A percentile compares a stretch with the other conserved stretches of the same genome.
These are phyloP conservation scores for Nicotiana obtusifolia DNA, from an alignment of 257 asterid species.

Conservation along the genomic window DNA sequence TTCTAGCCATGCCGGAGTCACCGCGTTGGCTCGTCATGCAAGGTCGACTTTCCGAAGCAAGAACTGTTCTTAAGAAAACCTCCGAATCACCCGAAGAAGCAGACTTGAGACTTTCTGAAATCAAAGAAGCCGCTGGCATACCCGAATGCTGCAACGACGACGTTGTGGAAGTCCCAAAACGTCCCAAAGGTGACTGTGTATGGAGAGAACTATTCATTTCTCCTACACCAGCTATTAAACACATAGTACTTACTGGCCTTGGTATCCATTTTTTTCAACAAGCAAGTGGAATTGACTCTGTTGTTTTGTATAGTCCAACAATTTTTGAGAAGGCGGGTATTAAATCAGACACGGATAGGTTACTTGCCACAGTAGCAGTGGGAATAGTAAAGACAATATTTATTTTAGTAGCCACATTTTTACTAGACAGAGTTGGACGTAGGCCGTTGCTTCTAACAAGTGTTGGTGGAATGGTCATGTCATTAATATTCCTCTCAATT, in stretches of 20 bases:
- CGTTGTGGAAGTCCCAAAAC: background rate
- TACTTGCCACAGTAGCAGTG: conserved; percentile 51
- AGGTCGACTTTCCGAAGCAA: conserved; percentile 14
- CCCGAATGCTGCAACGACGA: conserved; percentile 7
- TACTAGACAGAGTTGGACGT: conserved; percentile 48
- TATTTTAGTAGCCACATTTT: conserved; percentile 46
- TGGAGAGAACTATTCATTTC: conserved; percentile 23
- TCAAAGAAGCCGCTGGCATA: conserved; percentile 17
- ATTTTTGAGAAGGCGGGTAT: conserved; percentile 30
- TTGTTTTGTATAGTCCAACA: conserved; percentile 21
- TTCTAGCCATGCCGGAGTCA: conserved; percentile 18
- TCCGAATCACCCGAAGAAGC: conserved; percentile 6
- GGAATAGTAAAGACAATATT: conserved; percentile 42
- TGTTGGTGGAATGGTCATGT: conserved; percentile 37
- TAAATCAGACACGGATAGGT: conserved; percentile 17
- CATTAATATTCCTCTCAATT: conserved; percentile 23
- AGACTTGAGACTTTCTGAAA: background rate
- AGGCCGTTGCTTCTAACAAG: conserved; percentile 47
- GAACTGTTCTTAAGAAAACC: background rate
- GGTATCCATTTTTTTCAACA: conserved; percentile 30
- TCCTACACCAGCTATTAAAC: conserved; percentile 20
- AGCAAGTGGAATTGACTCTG: conserved; percentile 24
- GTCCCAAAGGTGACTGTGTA: background rate
- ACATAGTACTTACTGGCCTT: conserved; percentile 21
- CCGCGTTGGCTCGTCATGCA: conserved; percentile 17